Evolutionary conservation across 2,329 filamentous ascomycete species (phyloP).

Genomic region (Diaporthe nobilis): DNA sequence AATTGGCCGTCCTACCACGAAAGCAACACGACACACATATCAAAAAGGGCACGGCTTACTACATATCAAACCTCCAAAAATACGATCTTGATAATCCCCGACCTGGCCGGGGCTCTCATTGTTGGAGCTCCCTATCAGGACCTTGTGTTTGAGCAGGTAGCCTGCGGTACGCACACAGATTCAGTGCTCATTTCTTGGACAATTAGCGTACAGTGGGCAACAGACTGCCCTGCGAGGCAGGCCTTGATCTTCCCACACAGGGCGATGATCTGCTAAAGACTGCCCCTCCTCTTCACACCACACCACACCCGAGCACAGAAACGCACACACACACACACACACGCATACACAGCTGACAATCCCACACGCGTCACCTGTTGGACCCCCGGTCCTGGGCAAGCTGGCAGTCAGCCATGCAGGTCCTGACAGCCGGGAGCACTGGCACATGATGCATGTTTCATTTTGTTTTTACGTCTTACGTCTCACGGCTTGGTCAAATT

Average conservation of each 20-base stretch:
- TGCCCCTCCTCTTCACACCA: slow-evolving; percentile 28
- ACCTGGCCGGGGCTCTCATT: background rate
- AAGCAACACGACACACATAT: background rate
- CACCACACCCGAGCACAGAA: background rate
- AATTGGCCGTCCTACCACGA: background rate
- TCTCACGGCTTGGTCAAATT: background rate
- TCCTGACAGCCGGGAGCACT: slow-evolving; percentile 13
- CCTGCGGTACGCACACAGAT: too few relatives aligned
- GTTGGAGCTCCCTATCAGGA: background rate
- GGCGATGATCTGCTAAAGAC: background rate
- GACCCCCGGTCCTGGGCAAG: background rate
- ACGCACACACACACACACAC: background rate
- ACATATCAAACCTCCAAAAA: background rate
- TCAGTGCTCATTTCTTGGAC: background rate
- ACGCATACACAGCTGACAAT: background rate
- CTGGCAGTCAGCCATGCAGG: slow-evolving; percentile 23
- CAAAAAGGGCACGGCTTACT: slow-evolving; percentile 3
- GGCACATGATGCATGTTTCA: slow-evolving; percentile 1
- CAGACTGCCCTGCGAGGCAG: background rate
- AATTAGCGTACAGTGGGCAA: background rate
- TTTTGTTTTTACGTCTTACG: background rate
- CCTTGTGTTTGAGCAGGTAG: background rate
- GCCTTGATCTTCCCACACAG: background rate
- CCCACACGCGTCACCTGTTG: slow-evolving; percentile 11
- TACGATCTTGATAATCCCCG: background rate